These are phyloP conservation scores for Tolypocladium ophioglossoides DNA, from an alignment of 2,329 filamentous ascomycete species.

Conservation along the genomic window DNA sequence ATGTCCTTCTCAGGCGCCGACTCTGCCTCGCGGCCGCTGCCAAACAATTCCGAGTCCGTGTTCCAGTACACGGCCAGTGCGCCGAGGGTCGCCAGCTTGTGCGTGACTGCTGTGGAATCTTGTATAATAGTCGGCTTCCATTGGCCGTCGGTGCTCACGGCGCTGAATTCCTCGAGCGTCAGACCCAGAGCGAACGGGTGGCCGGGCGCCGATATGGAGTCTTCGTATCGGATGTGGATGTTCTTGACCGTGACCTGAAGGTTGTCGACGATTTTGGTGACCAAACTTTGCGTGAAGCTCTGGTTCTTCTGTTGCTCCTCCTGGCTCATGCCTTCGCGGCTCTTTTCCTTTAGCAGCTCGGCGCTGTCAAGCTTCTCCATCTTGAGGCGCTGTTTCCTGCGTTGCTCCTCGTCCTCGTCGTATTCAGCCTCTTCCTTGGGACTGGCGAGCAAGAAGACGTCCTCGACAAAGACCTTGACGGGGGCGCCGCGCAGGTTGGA, in stretches of 20 bases:
- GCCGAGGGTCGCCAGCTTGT: slow-evolving; percentile 87
- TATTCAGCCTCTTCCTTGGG: slow-evolving; percentile 94
- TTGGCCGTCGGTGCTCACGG: slow-evolving; percentile 86
- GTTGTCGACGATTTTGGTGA: slow-evolving; percentile 97
- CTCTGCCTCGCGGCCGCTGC: slow-evolving; percentile 62
- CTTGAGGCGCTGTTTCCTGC: slow-evolving; percentile 80
- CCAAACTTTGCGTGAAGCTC: slow-evolving; percentile 90
- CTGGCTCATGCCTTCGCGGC: slow-evolving; percentile 81
- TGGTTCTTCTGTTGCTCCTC: slow-evolving; percentile 97
- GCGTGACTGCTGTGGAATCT: slow-evolving; percentile 68
- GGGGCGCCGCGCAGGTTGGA: slow-evolving; percentile 92
- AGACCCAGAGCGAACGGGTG: slow-evolving; percentile 91
- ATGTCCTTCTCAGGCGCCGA: slow-evolving; percentile 40
- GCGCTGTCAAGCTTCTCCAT: slow-evolving; percentile 98
- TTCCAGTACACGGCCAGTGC: slow-evolving; percentile 97
- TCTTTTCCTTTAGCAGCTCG: slow-evolving; percentile 85
- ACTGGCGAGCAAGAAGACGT: slow-evolving; percentile 90
- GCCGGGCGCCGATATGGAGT: slow-evolving; percentile 87
- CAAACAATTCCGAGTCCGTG: slow-evolving; percentile 77
- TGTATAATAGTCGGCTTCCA: slow-evolving; percentile 97
- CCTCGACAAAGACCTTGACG: slow-evolving; percentile 89
- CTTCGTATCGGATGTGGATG: slow-evolving; percentile 96
- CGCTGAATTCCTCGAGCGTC: slow-evolving; percentile 92
- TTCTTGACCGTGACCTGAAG: slow-evolving; percentile 97
- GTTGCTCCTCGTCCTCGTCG: slow-evolving; percentile 84